phyloP scores from a whole-genome alignment of 2,329 filamentous ascomycete genomes.

The Cyphellophora europaea region DNA sequence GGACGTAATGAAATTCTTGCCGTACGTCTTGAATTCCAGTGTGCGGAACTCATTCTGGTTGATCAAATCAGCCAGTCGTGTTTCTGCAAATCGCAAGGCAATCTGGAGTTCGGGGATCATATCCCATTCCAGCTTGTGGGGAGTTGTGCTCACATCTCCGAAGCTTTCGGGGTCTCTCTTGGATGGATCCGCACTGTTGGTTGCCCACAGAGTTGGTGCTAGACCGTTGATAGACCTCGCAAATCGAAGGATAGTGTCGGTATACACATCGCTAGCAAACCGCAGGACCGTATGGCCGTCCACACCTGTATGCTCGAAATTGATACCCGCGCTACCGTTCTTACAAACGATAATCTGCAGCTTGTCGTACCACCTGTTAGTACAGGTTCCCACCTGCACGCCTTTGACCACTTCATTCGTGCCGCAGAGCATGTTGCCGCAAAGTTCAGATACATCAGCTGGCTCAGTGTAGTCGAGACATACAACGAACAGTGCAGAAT shows the following conservation, averaged over 20 bases:
- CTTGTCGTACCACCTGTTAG: constrained; percentile 98
- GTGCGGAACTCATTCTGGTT: constrained; percentile 94
- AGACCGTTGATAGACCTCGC: constrained; percentile 91
- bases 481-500: constrained; percentile 84
- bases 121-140: constrained; percentile 95
- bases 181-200: constrained; percentile 79
- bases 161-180: constrained; percentile 88
- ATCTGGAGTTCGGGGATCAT: constrained; percentile 88
- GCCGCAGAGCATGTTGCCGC: constrained; percentile 96
- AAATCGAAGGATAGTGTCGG: constrained; percentile 92
- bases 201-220: constrained; percentile 85
- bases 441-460: constrained; percentile 68
- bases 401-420: constrained; percentile 86
- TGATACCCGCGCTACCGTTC: constrained; percentile 96
- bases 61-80: constrained; percentile 83
- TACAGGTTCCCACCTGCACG: constrained; percentile 94
- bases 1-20: constrained; percentile 94
- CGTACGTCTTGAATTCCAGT: constrained; percentile 78
- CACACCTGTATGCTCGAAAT: constrained; percentile 97
- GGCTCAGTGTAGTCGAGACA: constrained; percentile 92
- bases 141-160: constrained; percentile 84
- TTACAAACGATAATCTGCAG: constrained; percentile 98
- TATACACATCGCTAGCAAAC: constrained; percentile 94
- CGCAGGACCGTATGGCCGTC: constrained; percentile 94
- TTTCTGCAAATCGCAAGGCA: constrained; percentile 90